A percentile compares a stretch with the other conserved stretches of the same genome.
Evolutionary conservation across 139 green algal genomes (phyloP).

Genomic region (Yamagishiella unicocca): DNA sequence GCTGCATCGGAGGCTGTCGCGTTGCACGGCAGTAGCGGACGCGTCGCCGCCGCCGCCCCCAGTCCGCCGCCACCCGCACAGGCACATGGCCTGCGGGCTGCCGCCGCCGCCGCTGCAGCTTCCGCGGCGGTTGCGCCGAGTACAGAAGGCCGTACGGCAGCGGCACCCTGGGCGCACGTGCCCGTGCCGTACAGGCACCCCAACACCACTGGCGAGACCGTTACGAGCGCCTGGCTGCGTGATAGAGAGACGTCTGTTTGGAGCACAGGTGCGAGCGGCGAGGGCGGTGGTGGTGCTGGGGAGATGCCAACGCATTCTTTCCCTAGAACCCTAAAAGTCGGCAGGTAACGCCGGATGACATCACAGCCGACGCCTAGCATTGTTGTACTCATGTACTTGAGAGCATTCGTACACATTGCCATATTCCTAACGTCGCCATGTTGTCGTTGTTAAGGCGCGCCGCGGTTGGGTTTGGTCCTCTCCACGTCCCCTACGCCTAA

Average conservation of each 20-base stretch:
- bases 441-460: too few relatives aligned
- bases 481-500: too few relatives aligned
- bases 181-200: conserved; percentile 25
- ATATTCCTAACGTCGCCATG: too few relatives aligned
- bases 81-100: not conserved
- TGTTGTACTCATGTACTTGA: too few relatives aligned
- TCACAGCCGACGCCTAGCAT: too few relatives aligned
- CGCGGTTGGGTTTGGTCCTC: too few relatives aligned
- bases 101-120: not conserved
- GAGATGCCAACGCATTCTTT: too few relatives aligned
- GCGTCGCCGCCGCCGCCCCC: not conserved
- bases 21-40: not conserved
- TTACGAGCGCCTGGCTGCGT: conserved; percentile 6
- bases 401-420: too few relatives aligned
- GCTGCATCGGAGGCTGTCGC: not conserved
- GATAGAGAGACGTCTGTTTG: not conserved
- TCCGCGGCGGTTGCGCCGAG: not conserved
- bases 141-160: conserved; percentile 3
- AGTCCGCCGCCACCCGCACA: not conserved
- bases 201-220: conserved; percentile 24
- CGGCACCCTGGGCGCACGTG: not conserved
- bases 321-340: too few relatives aligned
- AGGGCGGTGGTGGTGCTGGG: not conserved
- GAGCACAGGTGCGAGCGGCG: conserved; percentile 15
- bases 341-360: too few relatives aligned